phyloP scores from a whole-genome alignment of 305 asterid genomes.

The Fraxinus dipetala region DNA sequence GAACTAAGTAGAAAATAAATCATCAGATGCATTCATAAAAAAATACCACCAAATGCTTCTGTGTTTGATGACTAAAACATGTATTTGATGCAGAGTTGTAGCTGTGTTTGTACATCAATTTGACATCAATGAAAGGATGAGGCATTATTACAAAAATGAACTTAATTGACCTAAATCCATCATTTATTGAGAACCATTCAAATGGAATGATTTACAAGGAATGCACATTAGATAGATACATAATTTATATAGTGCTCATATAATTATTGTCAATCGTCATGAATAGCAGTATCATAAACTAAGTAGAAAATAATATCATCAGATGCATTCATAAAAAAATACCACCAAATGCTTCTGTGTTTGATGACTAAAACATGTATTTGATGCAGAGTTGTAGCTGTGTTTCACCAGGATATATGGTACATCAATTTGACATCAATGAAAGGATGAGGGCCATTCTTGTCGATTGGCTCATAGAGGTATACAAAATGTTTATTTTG shows the following conservation, averaged over 20 bases:
- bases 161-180: not conserved
- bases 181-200: not conserved
- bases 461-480: slow-evolving; percentile 36
- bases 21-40: not conserved
- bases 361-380: not conserved
- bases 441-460: slow-evolving; percentile 36
- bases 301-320: too few species aligned
- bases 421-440: slow-evolving; percentile 21
- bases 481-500: not conserved
- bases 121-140: slow-evolving; percentile 30
- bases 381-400: slow-evolving; percentile 24
- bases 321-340: not conserved
- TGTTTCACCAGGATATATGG: not conserved
- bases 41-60: not conserved
- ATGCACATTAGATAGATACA: not conserved
- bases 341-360: not conserved
- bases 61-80: not conserved
- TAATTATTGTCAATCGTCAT: not conserved
- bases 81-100: slow-evolving; percentile 20
- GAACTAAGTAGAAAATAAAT: not conserved
- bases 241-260: not conserved
- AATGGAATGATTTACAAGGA: not conserved
- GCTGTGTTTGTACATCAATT: not conserved
- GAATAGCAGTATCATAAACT: not conserved
- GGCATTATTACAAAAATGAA: not conserved